Conservation (phyloP, 202 grass and related monocot species). For the Setaria viridis region DNA sequence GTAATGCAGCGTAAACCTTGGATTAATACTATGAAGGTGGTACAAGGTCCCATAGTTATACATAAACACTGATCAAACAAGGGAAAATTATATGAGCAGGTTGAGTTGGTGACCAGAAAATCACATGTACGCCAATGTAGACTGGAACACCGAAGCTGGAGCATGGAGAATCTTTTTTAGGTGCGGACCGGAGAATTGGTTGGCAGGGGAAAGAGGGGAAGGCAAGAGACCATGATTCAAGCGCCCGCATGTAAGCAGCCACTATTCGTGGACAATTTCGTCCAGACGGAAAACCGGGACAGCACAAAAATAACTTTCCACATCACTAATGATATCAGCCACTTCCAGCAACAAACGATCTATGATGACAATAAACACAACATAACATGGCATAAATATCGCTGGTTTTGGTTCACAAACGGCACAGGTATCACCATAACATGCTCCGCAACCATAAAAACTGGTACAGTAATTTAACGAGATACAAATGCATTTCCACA, state of each 20-base stretch:
- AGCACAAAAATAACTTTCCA: too few species aligned
- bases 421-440: neutral
- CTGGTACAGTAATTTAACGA: neutral
- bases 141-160: too few species aligned
- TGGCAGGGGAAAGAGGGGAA: too few species aligned
- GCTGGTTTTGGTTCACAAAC: constrained; percentile 23
- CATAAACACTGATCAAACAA: neutral
- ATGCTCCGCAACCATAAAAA: neutral
- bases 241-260: too few species aligned
- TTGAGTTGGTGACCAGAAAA: too few species aligned
- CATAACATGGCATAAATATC: neutral
- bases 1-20: constrained; percentile 3
- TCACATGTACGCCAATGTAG: too few species aligned
- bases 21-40: neutral
- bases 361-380: neutral
- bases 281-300: too few species aligned
- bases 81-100: too few species aligned
- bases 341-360: neutral
- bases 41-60: neutral
- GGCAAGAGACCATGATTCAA: too few species aligned
- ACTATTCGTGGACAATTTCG: too few species aligned
- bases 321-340: neutral
- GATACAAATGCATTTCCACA: neutral
- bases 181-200: too few species aligned
- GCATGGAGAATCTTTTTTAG: too few species aligned